Conservation (phyloP, 2,329 filamentous ascomycete species). For the Aureobasidium pullulans region DNA sequence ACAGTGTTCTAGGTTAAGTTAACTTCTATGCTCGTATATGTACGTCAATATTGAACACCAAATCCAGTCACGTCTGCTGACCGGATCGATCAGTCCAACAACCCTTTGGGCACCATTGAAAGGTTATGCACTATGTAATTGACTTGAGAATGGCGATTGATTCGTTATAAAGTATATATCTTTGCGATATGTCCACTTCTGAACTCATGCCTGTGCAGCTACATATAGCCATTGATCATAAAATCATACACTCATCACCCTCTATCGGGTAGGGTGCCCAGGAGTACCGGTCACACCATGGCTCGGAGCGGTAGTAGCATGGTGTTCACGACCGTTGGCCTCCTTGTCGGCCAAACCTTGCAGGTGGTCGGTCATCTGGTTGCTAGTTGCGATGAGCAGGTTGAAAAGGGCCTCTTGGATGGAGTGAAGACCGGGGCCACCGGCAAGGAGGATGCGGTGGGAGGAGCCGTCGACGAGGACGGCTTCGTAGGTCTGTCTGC, state of each 20-base stretch:
- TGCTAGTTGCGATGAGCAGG: slow-evolving; percentile 1
- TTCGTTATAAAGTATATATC: no score
- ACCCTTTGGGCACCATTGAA: no score
- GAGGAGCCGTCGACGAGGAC: slow-evolving; percentile 9
- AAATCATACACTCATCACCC: neutral
- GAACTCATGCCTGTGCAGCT: no score
- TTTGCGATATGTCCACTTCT: no score
- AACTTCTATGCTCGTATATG: no score
- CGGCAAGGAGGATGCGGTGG: slow-evolving; percentile 11
- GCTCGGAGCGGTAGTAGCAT: neutral
- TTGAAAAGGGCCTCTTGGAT: slow-evolving; percentile 14
- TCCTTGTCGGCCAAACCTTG: slow-evolving; percentile 11
- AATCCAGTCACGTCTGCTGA: no score
- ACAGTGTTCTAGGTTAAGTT: no score
- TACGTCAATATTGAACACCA: no score
- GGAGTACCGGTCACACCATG: neutral
- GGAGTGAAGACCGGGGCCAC: neutral
- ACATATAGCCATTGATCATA: neutral
- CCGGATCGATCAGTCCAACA: no score
- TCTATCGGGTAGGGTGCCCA: neutral
- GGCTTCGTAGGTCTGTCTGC: slow-evolving; percentile 8
- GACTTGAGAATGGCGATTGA: no score
- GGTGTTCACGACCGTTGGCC: neutral
- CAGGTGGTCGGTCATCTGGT: neutral
- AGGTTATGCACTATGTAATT: no score